phyloP scores from a whole-genome alignment of 1,284 basidiomycete species.

The Cryptococcus sp. region DNA sequence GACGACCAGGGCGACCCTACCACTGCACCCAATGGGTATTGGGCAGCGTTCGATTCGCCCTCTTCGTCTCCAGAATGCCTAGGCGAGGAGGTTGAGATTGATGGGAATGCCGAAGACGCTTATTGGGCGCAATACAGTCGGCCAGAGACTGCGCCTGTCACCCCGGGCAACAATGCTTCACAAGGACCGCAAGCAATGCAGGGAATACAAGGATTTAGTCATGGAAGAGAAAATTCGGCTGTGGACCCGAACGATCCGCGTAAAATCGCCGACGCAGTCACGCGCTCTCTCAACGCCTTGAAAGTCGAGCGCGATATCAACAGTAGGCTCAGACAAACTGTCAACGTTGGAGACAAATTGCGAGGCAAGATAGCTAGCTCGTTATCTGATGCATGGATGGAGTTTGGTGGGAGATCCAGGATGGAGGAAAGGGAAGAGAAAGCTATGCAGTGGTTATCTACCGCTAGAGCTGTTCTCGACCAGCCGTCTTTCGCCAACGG shows the following conservation, averaged over 20 bases:
- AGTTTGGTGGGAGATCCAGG: background rate
- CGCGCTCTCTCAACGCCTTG: background rate
- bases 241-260: background rate
- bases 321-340: background rate
- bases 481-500: conserved; percentile 3
- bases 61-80: background rate
- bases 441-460: conserved; percentile 40
- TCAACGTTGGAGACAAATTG: background rate
- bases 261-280: background rate
- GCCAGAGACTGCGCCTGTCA: conserved; percentile 16
- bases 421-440: conserved; percentile 28
- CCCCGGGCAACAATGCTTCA: conserved; percentile 7
- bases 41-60: conserved; percentile 30
- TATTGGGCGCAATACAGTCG: conserved; percentile 48
- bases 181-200: background rate
- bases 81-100: conserved; percentile 4
- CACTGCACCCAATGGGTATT: conserved; percentile 30
- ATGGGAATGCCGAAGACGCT: conserved; percentile 31
- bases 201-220: background rate
- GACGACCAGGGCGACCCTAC: background rate
- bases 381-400: conserved; percentile 7
- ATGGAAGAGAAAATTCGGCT: background rate
- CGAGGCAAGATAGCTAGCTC: background rate
- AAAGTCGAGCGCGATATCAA: background rate
- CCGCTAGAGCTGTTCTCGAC: conserved; percentile 26